Evolutionary conservation across 176 grass and related monocot genomes (phyloP), one percentile per base, ranked within the genome.

Genomic region (Phyllostachys edulis): DNA sequence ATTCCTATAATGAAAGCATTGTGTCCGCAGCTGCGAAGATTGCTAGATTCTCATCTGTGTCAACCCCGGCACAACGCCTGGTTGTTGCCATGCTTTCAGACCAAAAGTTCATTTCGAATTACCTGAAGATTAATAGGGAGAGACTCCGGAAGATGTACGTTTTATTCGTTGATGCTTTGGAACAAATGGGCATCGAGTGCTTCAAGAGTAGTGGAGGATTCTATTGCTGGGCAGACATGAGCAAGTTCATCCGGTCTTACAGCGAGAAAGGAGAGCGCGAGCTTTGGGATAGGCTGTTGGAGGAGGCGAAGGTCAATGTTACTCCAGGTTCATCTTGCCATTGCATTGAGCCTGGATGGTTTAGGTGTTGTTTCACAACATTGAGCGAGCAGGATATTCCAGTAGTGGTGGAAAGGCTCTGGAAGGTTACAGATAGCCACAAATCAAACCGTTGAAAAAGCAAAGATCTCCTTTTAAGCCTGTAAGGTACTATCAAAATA

Each of bases 211-310:
- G 82, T 29, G 96, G 91, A n/a, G 96, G 96, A 57, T 99, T 99
- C 74, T 99, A 99, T 70, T 94, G 91, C 83, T 94, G 93, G 93
- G 93, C 91, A 63, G 96, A 99, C 84, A 99, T 99, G 96, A 96
- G 93, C 83, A 90, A 68, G 41, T 96, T 89, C 77, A 94, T 99
- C 75, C 75, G 63, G 39, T 89, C 96, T 62, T 96, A 99, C 68
- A 96, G 90, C 8, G 91, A 99, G 80, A 99, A 92, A 84, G 96
- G 96, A 12, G 96, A 99, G 60, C 89, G 66, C 63, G 89, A 89
- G 56, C 90, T 99, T 67, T 99, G 91, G 93, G 84, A 94, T 62
- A 90, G 91, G 78, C 52, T 96, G 57, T 90, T 96, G 72, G 92
- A 91, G 69, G 84, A 82, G 73, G 91, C 93, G 12, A 99, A 92